phyloP scores from a whole-genome alignment of 805 yeast species.

The Martiniozyma abietophila region DNA sequence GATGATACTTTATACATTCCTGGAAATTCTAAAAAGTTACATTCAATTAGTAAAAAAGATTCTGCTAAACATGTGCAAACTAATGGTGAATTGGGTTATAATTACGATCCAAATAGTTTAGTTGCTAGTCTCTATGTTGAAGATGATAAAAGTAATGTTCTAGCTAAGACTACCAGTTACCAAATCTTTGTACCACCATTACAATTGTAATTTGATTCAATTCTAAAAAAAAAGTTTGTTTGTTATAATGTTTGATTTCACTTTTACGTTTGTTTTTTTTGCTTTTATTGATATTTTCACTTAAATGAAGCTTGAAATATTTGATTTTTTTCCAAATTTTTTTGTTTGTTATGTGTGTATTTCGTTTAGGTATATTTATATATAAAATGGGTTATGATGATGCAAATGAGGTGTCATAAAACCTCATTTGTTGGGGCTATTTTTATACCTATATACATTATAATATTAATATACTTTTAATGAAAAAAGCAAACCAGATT shows the following conservation, averaged over 20 bases:
- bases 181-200: constrained; percentile 59
- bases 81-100: constrained; percentile 34
- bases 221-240: constrained; percentile 10
- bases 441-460: no score
- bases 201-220: constrained; percentile 7
- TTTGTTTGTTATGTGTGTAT: no score
- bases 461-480: no score
- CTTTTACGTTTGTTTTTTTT: no score
- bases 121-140: constrained; percentile 72
- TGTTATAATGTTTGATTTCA: constrained; percentile 2
- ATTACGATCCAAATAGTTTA: constrained; percentile 45
- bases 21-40: constrained; percentile 20
- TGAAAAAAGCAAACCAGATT: no score
- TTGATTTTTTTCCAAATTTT: no score
- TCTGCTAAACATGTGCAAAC: not conserved
- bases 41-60: constrained; percentile 7
- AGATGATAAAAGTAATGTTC: constrained; percentile 37
- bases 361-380: no score
- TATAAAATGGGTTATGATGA: no score
- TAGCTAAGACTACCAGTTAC: constrained; percentile 53
- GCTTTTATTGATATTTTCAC: not conserved
- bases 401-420: no score
- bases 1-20: constrained; percentile 5
- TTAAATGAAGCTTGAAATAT: no score
- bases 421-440: no score